These are phyloP conservation scores for Scheffersomyces lignosus DNA, from an alignment of 805 yeast genomes.

Conservation along the genomic window DNA sequence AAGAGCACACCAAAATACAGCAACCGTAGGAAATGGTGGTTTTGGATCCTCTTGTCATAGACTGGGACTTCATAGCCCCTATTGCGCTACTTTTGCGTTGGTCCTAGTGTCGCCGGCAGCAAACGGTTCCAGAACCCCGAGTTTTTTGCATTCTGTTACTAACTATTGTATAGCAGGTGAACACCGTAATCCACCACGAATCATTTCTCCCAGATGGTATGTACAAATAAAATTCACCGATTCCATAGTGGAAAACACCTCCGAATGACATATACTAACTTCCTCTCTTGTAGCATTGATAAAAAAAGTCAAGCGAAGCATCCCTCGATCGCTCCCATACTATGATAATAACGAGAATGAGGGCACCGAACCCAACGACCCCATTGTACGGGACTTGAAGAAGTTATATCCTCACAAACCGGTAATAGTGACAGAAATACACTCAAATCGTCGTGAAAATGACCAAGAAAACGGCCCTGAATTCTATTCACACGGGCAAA, in stretches of 20 bases:
- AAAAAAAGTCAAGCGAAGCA: conserved; percentile 10
- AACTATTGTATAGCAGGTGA: conserved; percentile 1
- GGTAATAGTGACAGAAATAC: conserved; percentile 4
- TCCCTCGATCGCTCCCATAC: conserved; percentile 17
- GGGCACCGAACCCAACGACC: conserved; percentile 18
- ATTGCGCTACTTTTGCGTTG: too few species aligned
- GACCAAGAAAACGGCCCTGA: conserved; percentile 1
- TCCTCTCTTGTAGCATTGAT: conserved; percentile 16
- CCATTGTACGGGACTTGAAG: conserved; percentile 31
- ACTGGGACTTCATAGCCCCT: too few species aligned
- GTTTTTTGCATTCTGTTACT: background rate
- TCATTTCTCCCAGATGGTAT: conserved; percentile 17
- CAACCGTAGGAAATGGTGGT: too few species aligned
- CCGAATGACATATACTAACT: conserved; percentile 8
- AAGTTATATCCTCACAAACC: conserved; percentile 29
- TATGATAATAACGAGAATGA: conserved; percentile 3
- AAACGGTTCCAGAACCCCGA: too few species aligned
- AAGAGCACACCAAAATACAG: too few species aligned
- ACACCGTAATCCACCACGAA: conserved; percentile 1
- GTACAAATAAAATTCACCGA: conserved; percentile 4
- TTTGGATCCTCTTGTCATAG: too few species aligned
- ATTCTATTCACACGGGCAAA: conserved; percentile 4
- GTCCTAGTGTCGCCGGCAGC: too few species aligned
- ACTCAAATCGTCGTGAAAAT: background rate
- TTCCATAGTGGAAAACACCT: conserved; percentile 1